Evolutionary conservation across 169 alveolate species (phyloP), one percentile per base, ranked within the genome.

Genomic region (Cryptosporidium baileyi): DNA sequence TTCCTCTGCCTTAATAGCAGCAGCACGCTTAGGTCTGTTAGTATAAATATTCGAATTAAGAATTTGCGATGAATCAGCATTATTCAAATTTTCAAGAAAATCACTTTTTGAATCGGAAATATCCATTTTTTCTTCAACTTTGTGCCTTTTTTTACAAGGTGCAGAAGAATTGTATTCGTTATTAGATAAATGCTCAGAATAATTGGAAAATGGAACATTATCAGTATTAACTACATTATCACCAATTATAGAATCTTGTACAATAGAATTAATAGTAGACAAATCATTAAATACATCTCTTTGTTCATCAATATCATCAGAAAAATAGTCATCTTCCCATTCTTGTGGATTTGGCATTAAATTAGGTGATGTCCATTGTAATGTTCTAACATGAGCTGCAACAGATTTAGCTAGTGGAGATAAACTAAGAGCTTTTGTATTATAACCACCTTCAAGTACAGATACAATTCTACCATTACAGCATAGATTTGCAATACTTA

Each of bases 371-470:
- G 85, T 74, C 85, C 85, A 74, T 0, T 74, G 85, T 24, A 93
- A 81, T 30, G 92, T 93, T 67, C 93, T 91, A 0, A 96, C 96
- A 89, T 97, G 99, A 65, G 94, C 96, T 26, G 94, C 80, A 11
- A 97, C 98, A 7, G 97, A 93, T 26, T 92, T 90, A 2, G 98
- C 99, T 54, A 97, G 90, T 13, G 99, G 98, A 28, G 98, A 94
- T 0, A 96, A 91, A 52, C 94, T 91, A 9, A 95, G 95, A 7
- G 94, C 94, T 8, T 93, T 92, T 5, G 99, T 97, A 89, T 97
- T 97, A 89, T 98, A 98, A 3, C 99, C 99, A 9, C 99, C 99
- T 81, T 98, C 99, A 17, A 98, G 89, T 7, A 98, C 99, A 41
- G 98, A 94, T 3, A 98, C 95, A 1, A 97, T 89, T 80, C 99